A percentile compares a stretch with the other conserved stretches of the same genome.
phyloP scores from a whole-genome alignment of 1,284 basidiomycete species.

The Austroboletus niveus region DNA sequence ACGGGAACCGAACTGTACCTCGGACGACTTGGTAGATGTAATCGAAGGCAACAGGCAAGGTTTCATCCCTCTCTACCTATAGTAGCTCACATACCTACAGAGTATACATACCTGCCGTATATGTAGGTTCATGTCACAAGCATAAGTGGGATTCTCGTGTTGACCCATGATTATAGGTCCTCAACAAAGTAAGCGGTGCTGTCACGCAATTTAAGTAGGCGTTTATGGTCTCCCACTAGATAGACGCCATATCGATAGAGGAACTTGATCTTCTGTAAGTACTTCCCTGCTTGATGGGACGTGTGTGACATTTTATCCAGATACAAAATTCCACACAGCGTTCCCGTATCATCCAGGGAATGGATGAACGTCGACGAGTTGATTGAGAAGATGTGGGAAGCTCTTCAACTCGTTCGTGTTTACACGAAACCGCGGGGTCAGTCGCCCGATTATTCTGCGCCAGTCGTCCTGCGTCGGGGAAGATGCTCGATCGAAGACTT shows the following conservation, averaged over 20 bases:
- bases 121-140: constrained; percentile 50
- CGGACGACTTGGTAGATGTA: constrained; percentile 97
- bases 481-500: constrained; percentile 88
- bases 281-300: neutral
- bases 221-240: constrained; percentile 51
- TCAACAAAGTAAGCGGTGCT: constrained; percentile 62
- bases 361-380: constrained; percentile 99
- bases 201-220: neutral
- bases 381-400: constrained; percentile 87
- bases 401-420: constrained; percentile 85
- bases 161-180: constrained; percentile 44
- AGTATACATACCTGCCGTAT: constrained; percentile 92
- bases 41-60: constrained; percentile 86
- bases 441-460: constrained; percentile 83
- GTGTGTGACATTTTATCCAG: constrained; percentile 34
- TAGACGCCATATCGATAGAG: constrained; percentile 98
- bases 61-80: neutral
- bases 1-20: constrained; percentile 88
- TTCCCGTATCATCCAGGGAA: constrained; percentile 89
- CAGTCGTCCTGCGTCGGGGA: constrained; percentile 77
- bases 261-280: constrained; percentile 91
- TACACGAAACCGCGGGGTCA: constrained; percentile 96
- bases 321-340: constrained; percentile 92
- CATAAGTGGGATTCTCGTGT: neutral
- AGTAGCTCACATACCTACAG: constrained; percentile 39